Evolutionary conservation across 176 grass and related monocot species (phyloP).

Genomic region (Ampelocalamus luodianensis): DNA sequence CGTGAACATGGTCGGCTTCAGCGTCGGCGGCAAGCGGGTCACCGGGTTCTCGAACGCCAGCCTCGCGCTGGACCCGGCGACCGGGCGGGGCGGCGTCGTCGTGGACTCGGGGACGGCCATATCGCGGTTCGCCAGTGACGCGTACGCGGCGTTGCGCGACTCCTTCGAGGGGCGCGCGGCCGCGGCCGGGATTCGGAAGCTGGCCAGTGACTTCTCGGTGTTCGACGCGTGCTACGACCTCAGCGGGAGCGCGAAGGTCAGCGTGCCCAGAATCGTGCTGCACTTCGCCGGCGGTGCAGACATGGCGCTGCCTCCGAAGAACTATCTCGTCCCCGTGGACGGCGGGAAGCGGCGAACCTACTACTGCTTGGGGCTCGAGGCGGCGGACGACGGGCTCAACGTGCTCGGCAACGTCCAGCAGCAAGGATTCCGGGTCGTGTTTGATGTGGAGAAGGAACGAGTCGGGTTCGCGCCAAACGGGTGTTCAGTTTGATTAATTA

Average conservation of each 20-base stretch:
- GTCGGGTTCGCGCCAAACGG: conserved; percentile 63
- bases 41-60: conserved; percentile 32
- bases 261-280: conserved; percentile 50
- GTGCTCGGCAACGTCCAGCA: conserved; percentile 87
- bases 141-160: conserved; percentile 60
- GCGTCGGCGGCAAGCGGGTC: conserved; percentile 57
- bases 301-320: conserved; percentile 58
- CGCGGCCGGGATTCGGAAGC: conserved; percentile 40
- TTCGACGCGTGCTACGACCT: conserved; percentile 85
- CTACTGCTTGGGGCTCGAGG: conserved; percentile 61
- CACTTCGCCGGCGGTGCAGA: conserved; percentile 66
- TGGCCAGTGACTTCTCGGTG: conserved; percentile 36
- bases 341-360: conserved; percentile 20
- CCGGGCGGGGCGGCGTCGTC: conserved; percentile 69
- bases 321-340: conserved; percentile 69
- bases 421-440: conserved; percentile 70
- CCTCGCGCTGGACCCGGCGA: conserved; percentile 56
- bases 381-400: conserved; percentile 53
- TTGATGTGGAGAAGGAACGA: conserved; percentile 60
- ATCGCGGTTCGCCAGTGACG: conserved; percentile 41
- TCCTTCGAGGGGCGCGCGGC: conserved; percentile 53
- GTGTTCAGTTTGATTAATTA: conserved; percentile 16
- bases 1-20: conserved; percentile 64
- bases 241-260: not conserved
- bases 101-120: conserved; percentile 76